These are phyloP conservation scores for Globisporangium orthogonon DNA, from an alignment of 352 stramenopile genomes.

Conservation along the genomic window DNA sequence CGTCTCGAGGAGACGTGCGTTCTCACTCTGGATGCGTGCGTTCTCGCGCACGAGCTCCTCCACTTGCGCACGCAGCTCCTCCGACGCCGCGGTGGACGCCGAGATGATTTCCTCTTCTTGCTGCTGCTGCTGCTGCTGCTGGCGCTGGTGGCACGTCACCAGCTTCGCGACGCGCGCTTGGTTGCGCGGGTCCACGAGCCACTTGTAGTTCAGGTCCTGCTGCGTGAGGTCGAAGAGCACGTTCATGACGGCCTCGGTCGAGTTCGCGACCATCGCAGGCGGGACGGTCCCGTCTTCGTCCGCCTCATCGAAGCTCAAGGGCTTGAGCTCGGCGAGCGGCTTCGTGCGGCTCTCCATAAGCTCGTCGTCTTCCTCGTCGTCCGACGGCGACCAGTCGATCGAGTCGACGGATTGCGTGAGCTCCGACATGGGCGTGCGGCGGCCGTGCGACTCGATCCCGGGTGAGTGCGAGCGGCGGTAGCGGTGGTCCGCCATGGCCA, in stretches of 20 bases:
- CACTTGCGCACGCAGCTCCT: constrained; percentile 51
- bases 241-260: constrained; percentile 51
- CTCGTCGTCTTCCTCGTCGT: constrained; percentile 26
- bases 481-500: constrained; percentile 19
- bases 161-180: constrained; percentile 43
- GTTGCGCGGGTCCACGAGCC: constrained; percentile 40
- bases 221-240: constrained; percentile 57
- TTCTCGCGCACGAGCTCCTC: constrained; percentile 57
- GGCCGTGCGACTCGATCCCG: constrained; percentile 9
- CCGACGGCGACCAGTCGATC: constrained; percentile 35
- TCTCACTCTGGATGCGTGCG: constrained; percentile 47
- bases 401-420: constrained; percentile 32
- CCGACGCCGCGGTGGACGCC: constrained; percentile 12
- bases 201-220: constrained; percentile 51
- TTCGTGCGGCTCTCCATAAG: constrained; percentile 3
- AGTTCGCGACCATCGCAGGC: constrained; percentile 12
- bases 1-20: constrained; percentile 28
- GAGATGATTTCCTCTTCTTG: background rate
- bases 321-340: background rate
- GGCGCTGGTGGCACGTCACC: constrained; percentile 37
- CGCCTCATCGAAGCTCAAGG: background rate
- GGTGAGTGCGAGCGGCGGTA: constrained; percentile 27
- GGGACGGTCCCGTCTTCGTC: background rate
- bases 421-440: constrained; percentile 13
- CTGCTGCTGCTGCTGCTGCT: constrained; percentile 10